Conservation (phyloP, 495 filamentous ascomycete genomes). For the Penicillium silybi region DNA sequence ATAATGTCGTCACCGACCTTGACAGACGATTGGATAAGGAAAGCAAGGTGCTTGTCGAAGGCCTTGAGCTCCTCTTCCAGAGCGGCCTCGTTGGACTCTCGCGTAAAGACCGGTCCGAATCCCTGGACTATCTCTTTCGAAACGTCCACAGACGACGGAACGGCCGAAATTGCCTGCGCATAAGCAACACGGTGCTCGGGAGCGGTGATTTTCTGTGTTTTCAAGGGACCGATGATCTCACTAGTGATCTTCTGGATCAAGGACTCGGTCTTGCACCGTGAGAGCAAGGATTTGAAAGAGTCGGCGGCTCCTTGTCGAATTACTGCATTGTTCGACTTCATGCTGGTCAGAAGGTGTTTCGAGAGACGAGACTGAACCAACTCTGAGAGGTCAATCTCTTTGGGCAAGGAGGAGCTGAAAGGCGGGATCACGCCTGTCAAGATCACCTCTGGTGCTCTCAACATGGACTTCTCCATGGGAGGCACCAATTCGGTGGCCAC, state of each 20-base stretch:
- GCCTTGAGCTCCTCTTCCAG: conserved; percentile 69
- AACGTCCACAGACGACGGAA: conserved; percentile 53
- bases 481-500: conserved; percentile 72
- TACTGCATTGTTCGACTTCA: conserved; percentile 78
- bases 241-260: conserved; percentile 61
- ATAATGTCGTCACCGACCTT: conserved; percentile 58
- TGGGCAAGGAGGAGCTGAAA: conserved; percentile 64
- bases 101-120: conserved; percentile 59
- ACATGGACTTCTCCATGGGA: conserved; percentile 77
- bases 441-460: conserved; percentile 87
- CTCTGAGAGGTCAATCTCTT: conserved; percentile 70
- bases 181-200: conserved; percentile 78
- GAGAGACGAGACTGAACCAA: conserved; percentile 64
- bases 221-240: conserved; percentile 74
- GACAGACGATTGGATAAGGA: conserved; percentile 53
- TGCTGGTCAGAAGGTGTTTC: conserved; percentile 79
- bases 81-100: conserved; percentile 85
- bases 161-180: conserved; percentile 66
- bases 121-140: conserved; percentile 63
- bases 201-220: conserved; percentile 71
- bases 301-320: conserved; percentile 72
- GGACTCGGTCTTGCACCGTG: conserved; percentile 51
- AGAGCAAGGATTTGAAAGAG: conserved; percentile 63
- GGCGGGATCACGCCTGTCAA: conserved; percentile 69
- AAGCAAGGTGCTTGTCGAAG: conserved; percentile 56